Conservation (phyloP, 2,329 filamentous ascomycete genomes). For the Nannizziopsis barbatae region DNA sequence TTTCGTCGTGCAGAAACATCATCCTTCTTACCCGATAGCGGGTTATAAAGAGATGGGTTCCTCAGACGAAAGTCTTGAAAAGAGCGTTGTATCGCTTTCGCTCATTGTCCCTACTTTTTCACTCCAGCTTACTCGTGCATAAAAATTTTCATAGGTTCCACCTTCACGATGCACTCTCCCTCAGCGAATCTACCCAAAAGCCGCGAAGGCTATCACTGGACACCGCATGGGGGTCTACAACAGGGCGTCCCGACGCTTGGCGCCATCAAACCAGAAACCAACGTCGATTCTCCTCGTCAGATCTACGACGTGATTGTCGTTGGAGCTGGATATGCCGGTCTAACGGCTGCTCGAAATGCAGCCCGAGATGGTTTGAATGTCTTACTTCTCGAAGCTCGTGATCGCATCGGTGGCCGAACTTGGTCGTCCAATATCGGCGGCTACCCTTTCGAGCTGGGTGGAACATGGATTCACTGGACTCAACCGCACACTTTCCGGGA, state of each 20-base stretch:
- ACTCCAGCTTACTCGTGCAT: too few relatives aligned
- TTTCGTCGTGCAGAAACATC: too few relatives aligned
- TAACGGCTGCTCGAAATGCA: slow-evolving; percentile 20
- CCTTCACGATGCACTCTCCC: background rate
- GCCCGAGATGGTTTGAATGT: slow-evolving; percentile 2
- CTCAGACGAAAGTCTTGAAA: too few relatives aligned
- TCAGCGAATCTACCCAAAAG: background rate
- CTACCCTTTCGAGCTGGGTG: slow-evolving; percentile 5
- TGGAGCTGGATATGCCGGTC: slow-evolving; percentile 26
- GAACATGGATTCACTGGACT: slow-evolving; percentile 5
- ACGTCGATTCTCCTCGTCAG: background rate
- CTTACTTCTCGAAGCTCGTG: slow-evolving; percentile 5
- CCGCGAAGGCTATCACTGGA: slow-evolving; percentile 5
- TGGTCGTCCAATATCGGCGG: slow-evolving; percentile 6
- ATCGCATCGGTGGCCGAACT: slow-evolving; percentile 8
- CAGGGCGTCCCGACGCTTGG: slow-evolving; percentile 2
- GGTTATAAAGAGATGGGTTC: too few relatives aligned
- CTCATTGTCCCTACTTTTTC: too few relatives aligned
- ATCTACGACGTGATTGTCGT: slow-evolving; percentile 19
- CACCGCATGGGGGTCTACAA: background rate
- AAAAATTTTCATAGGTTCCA: too few relatives aligned
- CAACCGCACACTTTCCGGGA: slow-evolving; percentile 5
- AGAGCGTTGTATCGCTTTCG: too few relatives aligned
- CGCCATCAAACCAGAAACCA: background rate
- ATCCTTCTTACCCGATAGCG: too few relatives aligned